These are phyloP conservation scores for Eimeria brunetti DNA, from an alignment of 169 alveolate genomes.

Conservation along the genomic window DNA sequence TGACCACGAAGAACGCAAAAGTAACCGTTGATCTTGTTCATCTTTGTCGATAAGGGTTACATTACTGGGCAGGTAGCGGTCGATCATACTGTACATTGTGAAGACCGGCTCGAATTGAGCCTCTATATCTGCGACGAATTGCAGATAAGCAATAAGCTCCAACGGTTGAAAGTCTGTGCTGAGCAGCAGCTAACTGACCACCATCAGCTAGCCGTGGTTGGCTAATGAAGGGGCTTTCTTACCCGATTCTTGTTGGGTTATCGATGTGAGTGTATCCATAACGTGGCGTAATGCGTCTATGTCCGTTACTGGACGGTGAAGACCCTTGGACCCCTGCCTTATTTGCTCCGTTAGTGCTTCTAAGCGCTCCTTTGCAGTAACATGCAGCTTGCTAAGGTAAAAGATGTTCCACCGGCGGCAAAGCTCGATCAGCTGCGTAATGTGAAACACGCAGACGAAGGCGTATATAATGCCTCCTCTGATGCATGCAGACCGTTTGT, in stretches of 20 bases:
- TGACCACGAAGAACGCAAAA: conserved; percentile 94
- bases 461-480: not conserved
- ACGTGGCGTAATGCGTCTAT: conserved; percentile 94
- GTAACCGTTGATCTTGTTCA: conserved; percentile 93
- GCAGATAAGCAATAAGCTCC: not conserved
- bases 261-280: conserved; percentile 94
- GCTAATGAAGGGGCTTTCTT: not conserved
- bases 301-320: conserved; percentile 89
- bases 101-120: conserved; percentile 94
- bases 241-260: conserved; percentile 87
- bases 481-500: not conserved
- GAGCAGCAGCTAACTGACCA: not conserved
- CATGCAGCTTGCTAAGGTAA: conserved; percentile 92
- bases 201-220: not conserved
- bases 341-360: conserved; percentile 84
- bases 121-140: conserved; percentile 93
- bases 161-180: not conserved
- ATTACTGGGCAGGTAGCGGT: conserved; percentile 88
- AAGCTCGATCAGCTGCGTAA: conserved; percentile 82
- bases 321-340: conserved; percentile 70
- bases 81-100: conserved; percentile 94
- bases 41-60: conserved; percentile 92
- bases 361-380: conserved; percentile 87
- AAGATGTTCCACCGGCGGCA: conserved; percentile 91
- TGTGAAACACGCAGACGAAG: conserved; percentile 35